These are phyloP conservation scores for Phytophthora crassamura DNA, from an alignment of 352 stramenopile species.

Conservation along the genomic window DNA sequence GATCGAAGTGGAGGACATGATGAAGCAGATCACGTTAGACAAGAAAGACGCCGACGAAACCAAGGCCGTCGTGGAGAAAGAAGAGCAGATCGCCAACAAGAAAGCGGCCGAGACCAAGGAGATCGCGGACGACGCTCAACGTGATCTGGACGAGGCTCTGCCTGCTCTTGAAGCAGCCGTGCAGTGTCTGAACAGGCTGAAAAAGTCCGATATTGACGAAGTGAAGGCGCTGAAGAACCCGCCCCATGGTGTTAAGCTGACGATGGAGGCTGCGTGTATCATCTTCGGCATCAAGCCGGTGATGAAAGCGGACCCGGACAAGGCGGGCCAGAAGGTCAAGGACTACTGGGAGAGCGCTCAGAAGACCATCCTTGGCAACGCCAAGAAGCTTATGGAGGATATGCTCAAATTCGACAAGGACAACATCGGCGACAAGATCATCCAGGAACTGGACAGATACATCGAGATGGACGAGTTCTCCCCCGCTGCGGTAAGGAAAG, in stretches of 20 bases:
- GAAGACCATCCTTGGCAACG: slow-evolving; percentile 87
- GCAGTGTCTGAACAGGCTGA: slow-evolving; percentile 91
- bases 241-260: slow-evolving; percentile 85
- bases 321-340: slow-evolving; percentile 90
- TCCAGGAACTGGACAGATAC: slow-evolving; percentile 89
- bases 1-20: slow-evolving; percentile 93
- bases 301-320: slow-evolving; percentile 90
- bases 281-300: slow-evolving; percentile 95
- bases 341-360: slow-evolving; percentile 91
- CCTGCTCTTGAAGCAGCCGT: slow-evolving; percentile 92
- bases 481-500: slow-evolving; percentile 89
- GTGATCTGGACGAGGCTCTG: slow-evolving; percentile 93
- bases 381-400: slow-evolving; percentile 91
- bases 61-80: slow-evolving; percentile 90
- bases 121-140: slow-evolving; percentile 93
- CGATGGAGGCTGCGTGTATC: slow-evolving; percentile 93
- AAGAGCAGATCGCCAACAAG: slow-evolving; percentile 92
- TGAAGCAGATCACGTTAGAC: slow-evolving; percentile 94
- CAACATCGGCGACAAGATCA: slow-evolving; percentile 89
- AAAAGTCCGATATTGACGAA: slow-evolving; percentile 96
- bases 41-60: slow-evolving; percentile 93
- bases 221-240: slow-evolving; percentile 91
- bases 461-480: slow-evolving; percentile 93
- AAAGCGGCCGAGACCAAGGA: slow-evolving; percentile 93
- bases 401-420: slow-evolving; percentile 93